Percentiles rank a stretch among this genome's conserved stretches.
These are phyloP conservation scores for Polyporus tsugae DNA, from an alignment of 1,284 basidiomycete species.

Conservation along the genomic window DNA sequence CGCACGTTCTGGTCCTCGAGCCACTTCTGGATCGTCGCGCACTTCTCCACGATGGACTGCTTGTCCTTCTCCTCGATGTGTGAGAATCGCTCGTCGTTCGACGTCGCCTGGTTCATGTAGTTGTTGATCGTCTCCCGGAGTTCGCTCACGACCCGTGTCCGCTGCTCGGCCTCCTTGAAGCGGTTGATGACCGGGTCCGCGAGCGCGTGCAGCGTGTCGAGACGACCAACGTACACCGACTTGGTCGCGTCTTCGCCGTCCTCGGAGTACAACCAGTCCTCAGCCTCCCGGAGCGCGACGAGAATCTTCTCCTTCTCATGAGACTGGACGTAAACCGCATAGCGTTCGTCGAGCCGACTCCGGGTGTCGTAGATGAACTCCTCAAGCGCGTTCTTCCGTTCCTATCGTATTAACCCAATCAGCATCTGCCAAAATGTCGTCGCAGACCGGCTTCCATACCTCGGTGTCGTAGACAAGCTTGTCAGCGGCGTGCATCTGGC, in stretches of 20 bases:
- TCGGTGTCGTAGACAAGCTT: constrained; percentile 96
- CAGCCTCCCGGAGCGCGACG: constrained; percentile 74
- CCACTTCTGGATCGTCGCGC: constrained; percentile 90
- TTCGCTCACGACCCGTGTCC: constrained; percentile 72
- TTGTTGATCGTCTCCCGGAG: constrained; percentile 88
- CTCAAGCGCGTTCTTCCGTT: constrained; percentile 96
- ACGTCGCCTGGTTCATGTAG: constrained; percentile 85
- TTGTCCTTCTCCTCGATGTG: constrained; percentile 92
- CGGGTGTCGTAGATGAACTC: constrained; percentile 97
- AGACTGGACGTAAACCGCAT: constrained; percentile 75
- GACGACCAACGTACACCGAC: constrained; percentile 70
- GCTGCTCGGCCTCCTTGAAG: constrained; percentile 83
- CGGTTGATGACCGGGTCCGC: constrained; percentile 88
- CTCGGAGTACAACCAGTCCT: constrained; percentile 96
- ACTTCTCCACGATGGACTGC: constrained; percentile 82
- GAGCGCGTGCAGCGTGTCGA: constrained; percentile 82
- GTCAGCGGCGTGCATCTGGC: constrained; percentile 87
- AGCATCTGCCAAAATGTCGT: constrained; percentile 1
- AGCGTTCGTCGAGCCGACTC: constrained; percentile 89
- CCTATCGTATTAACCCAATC: constrained; percentile 52
- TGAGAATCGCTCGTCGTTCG: constrained; percentile 81
- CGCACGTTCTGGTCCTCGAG: constrained; percentile 88
- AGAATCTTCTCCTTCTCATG: constrained; percentile 83
- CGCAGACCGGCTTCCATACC: constrained; percentile 52
- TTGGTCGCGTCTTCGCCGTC: constrained; percentile 96